phyloP scores from a whole-genome alignment of 1,284 basidiomycete species.

The Ceratobasidium sp. region DNA sequence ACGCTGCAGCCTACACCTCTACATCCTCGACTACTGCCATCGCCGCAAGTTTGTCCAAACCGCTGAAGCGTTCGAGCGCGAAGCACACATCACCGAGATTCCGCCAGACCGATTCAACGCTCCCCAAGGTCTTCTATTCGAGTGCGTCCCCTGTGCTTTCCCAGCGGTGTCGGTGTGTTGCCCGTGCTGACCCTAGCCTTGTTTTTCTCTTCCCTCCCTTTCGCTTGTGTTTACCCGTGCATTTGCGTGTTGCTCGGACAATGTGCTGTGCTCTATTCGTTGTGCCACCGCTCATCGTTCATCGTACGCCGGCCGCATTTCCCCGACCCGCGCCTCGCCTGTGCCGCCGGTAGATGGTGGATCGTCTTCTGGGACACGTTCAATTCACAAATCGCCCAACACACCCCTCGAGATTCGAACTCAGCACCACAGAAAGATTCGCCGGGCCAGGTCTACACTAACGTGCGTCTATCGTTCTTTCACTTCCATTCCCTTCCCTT shows the following conservation, averaged over 20 bases:
- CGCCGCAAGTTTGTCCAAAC: slow-evolving; percentile 80
- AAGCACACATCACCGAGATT: slow-evolving; percentile 70
- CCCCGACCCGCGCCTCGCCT: neutral
- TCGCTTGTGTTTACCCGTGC: neutral
- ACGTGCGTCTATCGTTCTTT: slow-evolving; percentile 13
- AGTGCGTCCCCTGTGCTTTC: slow-evolving; percentile 68
- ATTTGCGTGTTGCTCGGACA: neutral
- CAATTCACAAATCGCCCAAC: slow-evolving; percentile 39
- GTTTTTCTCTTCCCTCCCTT: neutral
- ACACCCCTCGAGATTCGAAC: neutral
- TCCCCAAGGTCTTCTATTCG: slow-evolving; percentile 80
- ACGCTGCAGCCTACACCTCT: slow-evolving; percentile 61
- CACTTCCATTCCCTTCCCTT: slow-evolving; percentile 10
- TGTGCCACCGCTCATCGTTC: slow-evolving; percentile 1
- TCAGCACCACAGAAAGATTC: slow-evolving; percentile 4
- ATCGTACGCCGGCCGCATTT: neutral
- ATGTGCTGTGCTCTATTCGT: neutral
- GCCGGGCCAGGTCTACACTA: slow-evolving; percentile 20
- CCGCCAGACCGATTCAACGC: slow-evolving; percentile 79
- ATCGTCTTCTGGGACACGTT: slow-evolving; percentile 86
- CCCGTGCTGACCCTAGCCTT: slow-evolving; percentile 1
- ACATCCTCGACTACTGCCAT: slow-evolving; percentile 82
- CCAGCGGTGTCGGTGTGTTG: neutral
- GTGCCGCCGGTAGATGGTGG: slow-evolving; percentile 71
- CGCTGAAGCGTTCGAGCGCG: slow-evolving; percentile 67